Base-by-base conservation (phyloP, 2,329 filamentous ascomycete genomes). In the Aspergillus unguis region DNA sequence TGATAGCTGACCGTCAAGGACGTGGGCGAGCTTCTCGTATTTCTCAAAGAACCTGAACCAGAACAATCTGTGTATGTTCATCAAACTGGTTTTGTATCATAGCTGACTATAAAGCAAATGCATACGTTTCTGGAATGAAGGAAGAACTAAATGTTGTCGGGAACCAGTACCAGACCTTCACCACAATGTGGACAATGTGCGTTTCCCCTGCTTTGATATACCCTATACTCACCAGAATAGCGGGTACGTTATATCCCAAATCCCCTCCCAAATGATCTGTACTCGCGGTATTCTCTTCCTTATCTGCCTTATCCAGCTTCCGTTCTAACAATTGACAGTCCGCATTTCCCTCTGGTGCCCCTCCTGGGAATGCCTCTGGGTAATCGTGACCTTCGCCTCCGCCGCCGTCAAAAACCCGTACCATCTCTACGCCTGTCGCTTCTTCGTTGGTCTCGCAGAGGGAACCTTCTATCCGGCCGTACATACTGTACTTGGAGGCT, bases 91-190 rank as follows among this genome's bases (percentile, higher is more conserved):
- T 1, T 26, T 4, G 38, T 11, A 9, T 28, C 6, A 36, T 1
- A n/a, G 33, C 38, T 9, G 25, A 41, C 0, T 3, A 9, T 23
- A 0, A 5, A 44, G 48, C 32, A 37, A 50, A 50, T 7, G 48
- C 48, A 25, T 50, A 50, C 6, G 41, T 50, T 25, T 44, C 47
- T 1, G 47, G 48, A 3, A 50, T 50, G 48, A 50, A 50, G 6
- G 48, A 50, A 31, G 40, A 50, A 6, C 40, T 50, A 11, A 44
- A 50, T 6, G 40, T 50, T 41, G 32, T 37, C 1, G 48, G 48
- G 6, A 50, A 50, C 4, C 40, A 50, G 9, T 50, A 44, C 11
- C 35, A 38, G 11, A 46, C 33, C 11, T 46, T 46, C 23, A 46
- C 44, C 10, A 46, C 44, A n/a, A 47, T 47, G 44, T 47, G 44